phyloP scores from a whole-genome alignment of 192 early-diverging fungal genomes.

The Umbelopsis isabellina region DNA sequence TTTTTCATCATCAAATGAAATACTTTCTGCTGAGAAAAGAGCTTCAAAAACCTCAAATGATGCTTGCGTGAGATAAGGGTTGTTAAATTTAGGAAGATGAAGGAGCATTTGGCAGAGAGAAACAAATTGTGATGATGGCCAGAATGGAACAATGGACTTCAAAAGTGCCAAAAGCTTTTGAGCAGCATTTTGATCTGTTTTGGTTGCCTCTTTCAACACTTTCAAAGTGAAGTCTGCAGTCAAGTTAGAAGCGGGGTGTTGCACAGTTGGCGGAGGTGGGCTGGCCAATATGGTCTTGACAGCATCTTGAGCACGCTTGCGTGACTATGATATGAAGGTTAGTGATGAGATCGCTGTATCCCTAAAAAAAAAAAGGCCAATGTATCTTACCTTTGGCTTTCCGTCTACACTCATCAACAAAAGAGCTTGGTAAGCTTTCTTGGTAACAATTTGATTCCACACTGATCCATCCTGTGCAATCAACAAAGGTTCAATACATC shows the following conservation, averaged over 20 bases:
- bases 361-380: neutral
- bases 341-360: neutral
- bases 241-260: slow-evolving; percentile 73
- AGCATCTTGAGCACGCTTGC: slow-evolving; percentile 87
- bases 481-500: slow-evolving; percentile 80
- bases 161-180: slow-evolving; percentile 74
- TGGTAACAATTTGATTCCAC: slow-evolving; percentile 72
- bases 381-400: slow-evolving; percentile 73
- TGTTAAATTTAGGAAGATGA: slow-evolving; percentile 78
- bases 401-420: slow-evolving; percentile 78
- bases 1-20: slow-evolving; percentile 44
- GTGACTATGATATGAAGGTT: slow-evolving; percentile 36
- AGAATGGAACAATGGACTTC: slow-evolving; percentile 60
- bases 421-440: slow-evolving; percentile 74
- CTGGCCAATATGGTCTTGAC: slow-evolving; percentile 66
- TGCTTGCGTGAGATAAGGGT: slow-evolving; percentile 75
- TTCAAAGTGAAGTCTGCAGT: slow-evolving; percentile 66
- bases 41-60: slow-evolving; percentile 75
- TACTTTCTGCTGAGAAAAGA: slow-evolving; percentile 55
- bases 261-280: slow-evolving; percentile 71
- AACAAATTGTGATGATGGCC: slow-evolving; percentile 59
- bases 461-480: slow-evolving; percentile 72
- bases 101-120: slow-evolving; percentile 75
- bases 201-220: slow-evolving; percentile 59
- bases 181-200: slow-evolving; percentile 57